Conservation (phyloP, 2,329 filamentous ascomycete species). For the Aspergillus eucalypticola region DNA sequence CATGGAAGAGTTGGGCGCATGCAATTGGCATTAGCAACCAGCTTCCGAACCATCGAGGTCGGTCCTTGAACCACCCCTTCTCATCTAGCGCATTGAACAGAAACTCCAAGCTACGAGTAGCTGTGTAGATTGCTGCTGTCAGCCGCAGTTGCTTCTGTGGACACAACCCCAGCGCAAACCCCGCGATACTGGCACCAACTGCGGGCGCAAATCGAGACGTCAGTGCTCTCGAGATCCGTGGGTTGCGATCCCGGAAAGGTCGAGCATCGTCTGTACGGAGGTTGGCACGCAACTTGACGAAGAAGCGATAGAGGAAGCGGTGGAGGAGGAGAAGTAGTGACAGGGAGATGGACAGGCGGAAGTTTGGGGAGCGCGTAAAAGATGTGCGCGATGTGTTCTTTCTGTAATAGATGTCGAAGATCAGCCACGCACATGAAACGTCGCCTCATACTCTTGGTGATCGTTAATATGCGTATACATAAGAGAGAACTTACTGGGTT, state of each 20-base stretch:
- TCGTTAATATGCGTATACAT: background rate
- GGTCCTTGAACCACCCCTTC: constrained; percentile 65
- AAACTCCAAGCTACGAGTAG: constrained; percentile 82
- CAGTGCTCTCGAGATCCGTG: constrained; percentile 69
- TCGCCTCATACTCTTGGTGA: background rate
- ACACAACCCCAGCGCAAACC: constrained; percentile 77
- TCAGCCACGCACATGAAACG: background rate
- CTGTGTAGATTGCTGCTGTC: constrained; percentile 76
- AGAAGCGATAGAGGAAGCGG: constrained; percentile 85
- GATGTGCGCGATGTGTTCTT: constrained; percentile 43
- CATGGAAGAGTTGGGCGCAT: constrained; percentile 74
- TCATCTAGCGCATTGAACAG: constrained; percentile 80
- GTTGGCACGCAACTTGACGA: constrained; percentile 73
- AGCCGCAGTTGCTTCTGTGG: constrained; percentile 70
- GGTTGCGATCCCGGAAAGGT: constrained; percentile 81
- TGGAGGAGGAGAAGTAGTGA: constrained; percentile 86
- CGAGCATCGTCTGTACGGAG: constrained; percentile 77
- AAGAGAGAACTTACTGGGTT: constrained; percentile 22
- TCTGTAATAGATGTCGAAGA: background rate
- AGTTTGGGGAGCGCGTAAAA: constrained; percentile 60
- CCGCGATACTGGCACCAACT: constrained; percentile 84
- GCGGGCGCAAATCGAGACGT: constrained; percentile 84
- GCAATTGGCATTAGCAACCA: constrained; percentile 78
- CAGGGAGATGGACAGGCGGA: constrained; percentile 78
- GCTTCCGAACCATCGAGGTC: constrained; percentile 82